Conservation (phyloP, 2,329 filamentous ascomycete species). For the Botrytis medusae region DNA sequence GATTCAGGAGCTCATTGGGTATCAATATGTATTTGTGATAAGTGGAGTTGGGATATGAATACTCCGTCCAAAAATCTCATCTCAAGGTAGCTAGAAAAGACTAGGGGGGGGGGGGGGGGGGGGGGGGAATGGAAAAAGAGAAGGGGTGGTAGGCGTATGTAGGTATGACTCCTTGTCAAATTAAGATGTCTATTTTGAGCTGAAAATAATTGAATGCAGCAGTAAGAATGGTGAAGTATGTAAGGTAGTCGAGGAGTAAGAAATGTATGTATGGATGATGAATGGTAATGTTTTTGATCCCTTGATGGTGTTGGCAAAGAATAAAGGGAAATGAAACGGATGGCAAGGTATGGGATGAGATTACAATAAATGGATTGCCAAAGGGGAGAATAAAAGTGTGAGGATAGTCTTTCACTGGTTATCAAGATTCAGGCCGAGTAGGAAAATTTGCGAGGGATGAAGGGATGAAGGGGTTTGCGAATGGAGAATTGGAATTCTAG, state of each 20-base stretch:
- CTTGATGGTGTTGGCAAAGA: slow-evolving; percentile 7
- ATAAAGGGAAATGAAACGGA: not conserved
- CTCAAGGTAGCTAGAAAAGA: slow-evolving; percentile 6
- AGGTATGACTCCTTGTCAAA: slow-evolving; percentile 15
- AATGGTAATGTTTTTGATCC: slow-evolving; percentile 4
- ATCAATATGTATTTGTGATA: slow-evolving; percentile 22
- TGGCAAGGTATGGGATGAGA: not conserved
- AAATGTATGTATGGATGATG: slow-evolving; percentile 8
- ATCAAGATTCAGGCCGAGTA: slow-evolving; percentile 12
- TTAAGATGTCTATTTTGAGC: slow-evolving; percentile 6
- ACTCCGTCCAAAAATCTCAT: not conserved
- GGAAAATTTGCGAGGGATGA: not conserved
- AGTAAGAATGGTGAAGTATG: slow-evolving; percentile 1
- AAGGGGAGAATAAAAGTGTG: not conserved
- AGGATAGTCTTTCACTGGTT: not conserved
- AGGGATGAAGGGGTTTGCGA: slow-evolving; percentile 1
- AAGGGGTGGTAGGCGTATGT: not conserved
- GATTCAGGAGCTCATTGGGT: slow-evolving; percentile 19
- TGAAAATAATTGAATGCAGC: slow-evolving; percentile 5
- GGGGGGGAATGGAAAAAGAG: no score
- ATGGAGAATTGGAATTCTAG: slow-evolving; percentile 16
- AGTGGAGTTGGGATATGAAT: slow-evolving; percentile 21
- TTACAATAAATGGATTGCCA: slow-evolving; percentile 3
- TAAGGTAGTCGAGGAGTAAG: not conserved
- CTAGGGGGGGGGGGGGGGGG: not conserved